phyloP scores from a whole-genome alignment of 2,329 filamentous ascomycete species.

The Xylariales sp. region DNA sequence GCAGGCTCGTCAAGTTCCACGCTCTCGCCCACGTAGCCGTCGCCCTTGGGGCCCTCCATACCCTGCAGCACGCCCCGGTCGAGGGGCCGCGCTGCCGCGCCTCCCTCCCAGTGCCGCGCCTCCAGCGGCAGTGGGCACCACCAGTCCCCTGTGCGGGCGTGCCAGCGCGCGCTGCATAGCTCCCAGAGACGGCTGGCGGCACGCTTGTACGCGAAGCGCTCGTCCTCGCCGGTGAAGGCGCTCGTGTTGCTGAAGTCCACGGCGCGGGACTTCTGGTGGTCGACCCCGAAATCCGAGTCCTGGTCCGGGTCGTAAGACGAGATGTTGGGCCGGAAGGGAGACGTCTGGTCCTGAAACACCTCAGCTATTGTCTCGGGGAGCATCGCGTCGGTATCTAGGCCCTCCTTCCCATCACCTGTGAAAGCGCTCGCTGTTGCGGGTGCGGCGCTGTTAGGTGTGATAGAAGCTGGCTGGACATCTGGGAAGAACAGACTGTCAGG shows the following conservation, averaged over 20 bases:
- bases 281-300: conserved; percentile 49
- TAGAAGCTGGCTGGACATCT: conserved; percentile 32
- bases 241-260: conserved; percentile 62
- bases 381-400: conserved; percentile 43
- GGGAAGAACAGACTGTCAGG: conserved; percentile 79
- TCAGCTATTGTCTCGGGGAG: conserved; percentile 66
- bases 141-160: conserved; percentile 60
- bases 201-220: conserved; percentile 75
- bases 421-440: conserved; percentile 30
- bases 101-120: conserved; percentile 62
- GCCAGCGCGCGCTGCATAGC: conserved; percentile 71
- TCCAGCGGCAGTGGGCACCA: conserved; percentile 62
- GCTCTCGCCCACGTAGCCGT: conserved; percentile 34
- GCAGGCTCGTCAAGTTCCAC: conserved; percentile 38
- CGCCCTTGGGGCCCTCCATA: conserved; percentile 18
- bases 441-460: conserved; percentile 22
- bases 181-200: conserved; percentile 78
- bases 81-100: conserved; percentile 12
- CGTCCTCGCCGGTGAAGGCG: conserved; percentile 75
- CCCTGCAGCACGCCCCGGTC: too few species aligned
- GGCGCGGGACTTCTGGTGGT: conserved; percentile 24
- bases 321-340: conserved; percentile 76
- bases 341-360: conserved; percentile 72
- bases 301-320: conserved; percentile 61
- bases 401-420: too few species aligned